Percentiles rank a stretch among this genome's conserved stretches.
Conservation (phyloP, 129 eudicot species). For the Ambrosia trifida region DNA sequence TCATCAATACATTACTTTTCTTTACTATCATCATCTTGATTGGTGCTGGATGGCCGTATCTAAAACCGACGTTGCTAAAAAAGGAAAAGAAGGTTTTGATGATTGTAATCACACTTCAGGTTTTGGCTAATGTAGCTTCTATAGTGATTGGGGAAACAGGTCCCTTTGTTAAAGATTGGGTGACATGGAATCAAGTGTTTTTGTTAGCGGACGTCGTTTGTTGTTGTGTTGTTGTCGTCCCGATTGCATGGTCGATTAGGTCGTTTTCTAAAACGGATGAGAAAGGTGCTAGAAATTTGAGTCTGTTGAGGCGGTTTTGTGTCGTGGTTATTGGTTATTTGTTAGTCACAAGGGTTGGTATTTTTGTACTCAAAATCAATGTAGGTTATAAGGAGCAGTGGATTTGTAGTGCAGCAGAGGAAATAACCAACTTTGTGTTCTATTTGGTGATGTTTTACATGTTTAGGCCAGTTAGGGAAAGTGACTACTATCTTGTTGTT, state of each 20-base stretch:
- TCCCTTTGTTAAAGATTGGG: constrained; percentile 36
- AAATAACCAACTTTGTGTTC: constrained; percentile 38
- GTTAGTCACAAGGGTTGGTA: constrained; percentile 43
- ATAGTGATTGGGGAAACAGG: constrained; percentile 39
- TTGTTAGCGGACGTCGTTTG: constrained; percentile 41
- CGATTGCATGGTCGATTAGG: constrained; percentile 40
- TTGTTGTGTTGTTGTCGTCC: constrained; percentile 38
- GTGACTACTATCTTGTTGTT: constrained; percentile 43
- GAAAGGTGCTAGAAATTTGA: constrained; percentile 38
- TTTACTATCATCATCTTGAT: constrained; percentile 36
- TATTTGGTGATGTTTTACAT: constrained; percentile 45
- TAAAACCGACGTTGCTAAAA: constrained; percentile 37
- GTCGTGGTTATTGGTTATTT: constrained; percentile 36
- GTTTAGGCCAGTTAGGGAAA: constrained; percentile 45
- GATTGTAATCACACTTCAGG: constrained; percentile 39
- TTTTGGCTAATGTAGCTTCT: constrained; percentile 38
- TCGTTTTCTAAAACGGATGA: constrained; percentile 36
- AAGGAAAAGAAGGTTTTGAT: constrained; percentile 32
- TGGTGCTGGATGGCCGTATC: constrained; percentile 50
- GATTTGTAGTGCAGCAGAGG: constrained; percentile 36
- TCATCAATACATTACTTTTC: constrained; percentile 27
- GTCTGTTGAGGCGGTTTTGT: constrained; percentile 33
- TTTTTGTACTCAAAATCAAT: constrained; percentile 26
- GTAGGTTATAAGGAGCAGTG: constrained; percentile 34
- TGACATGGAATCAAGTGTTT: constrained; percentile 40